A percentile compares a stretch with the other conserved stretches of the same genome.
phyloP scores from a whole-genome alignment of 306 rosid genomes.

The Rosa lucieae region DNA sequence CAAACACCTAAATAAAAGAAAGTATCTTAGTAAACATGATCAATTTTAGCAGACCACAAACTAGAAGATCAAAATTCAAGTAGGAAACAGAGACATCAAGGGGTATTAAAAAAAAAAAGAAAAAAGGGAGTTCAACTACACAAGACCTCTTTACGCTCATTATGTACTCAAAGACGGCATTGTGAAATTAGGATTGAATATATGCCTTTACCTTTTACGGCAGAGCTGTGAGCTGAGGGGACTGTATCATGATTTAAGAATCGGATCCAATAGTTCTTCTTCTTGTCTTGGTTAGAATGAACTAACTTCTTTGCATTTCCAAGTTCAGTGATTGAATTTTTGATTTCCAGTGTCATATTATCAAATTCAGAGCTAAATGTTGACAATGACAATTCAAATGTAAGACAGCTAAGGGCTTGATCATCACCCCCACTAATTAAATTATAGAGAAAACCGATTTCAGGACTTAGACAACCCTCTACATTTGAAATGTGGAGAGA shows the following conservation, averaged over 20 bases:
- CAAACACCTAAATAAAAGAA: constrained; percentile 63
- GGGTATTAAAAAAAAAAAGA: background rate
- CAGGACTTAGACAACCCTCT: constrained; percentile 35
- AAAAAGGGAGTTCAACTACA: background rate
- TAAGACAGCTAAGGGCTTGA: constrained; percentile 72
- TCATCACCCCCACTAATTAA: constrained; percentile 94
- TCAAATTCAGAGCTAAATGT: constrained; percentile 34
- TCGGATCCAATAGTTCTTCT: constrained; percentile 43
- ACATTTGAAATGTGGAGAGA: constrained; percentile 83
- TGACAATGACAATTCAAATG: constrained; percentile 48
- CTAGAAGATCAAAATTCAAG: background rate
- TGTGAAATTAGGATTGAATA: background rate
- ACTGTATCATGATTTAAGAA: constrained; percentile 46
- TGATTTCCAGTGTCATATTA: constrained; percentile 25
- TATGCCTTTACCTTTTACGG: constrained; percentile 64
- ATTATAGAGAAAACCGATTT: constrained; percentile 42
- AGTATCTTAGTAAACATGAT: background rate
- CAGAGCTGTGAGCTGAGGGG: constrained; percentile 89
- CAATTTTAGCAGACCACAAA: background rate
- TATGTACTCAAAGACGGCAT: background rate
- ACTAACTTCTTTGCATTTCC: constrained; percentile 32
- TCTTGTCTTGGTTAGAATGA: constrained; percentile 30
- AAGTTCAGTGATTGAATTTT: constrained; percentile 21
- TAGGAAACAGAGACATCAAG: background rate
- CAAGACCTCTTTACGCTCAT: background rate